A percentile compares a stretch with the other conserved stretches of the same genome.
Conservation (phyloP, 371 early-diverging fungal species). For the Mucor irregularis region DNA sequence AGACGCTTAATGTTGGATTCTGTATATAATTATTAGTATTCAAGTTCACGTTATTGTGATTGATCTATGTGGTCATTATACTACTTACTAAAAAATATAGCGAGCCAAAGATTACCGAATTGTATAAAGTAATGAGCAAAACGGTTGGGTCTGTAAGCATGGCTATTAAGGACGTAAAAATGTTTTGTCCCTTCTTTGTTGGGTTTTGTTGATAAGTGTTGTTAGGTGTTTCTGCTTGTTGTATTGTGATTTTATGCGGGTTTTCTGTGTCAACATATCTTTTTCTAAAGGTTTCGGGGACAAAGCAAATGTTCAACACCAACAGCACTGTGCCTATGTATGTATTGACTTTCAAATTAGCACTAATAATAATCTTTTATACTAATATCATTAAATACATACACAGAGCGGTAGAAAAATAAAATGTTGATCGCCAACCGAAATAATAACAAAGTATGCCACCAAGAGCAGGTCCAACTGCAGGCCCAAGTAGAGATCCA, state of each 20-base stretch:
- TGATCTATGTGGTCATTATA: neutral
- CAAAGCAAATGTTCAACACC: constrained; percentile 5
- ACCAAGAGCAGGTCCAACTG: constrained; percentile 60
- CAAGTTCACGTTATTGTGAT: neutral
- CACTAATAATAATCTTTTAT: neutral
- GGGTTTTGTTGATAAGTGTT: no score
- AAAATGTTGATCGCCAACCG: constrained; percentile 69
- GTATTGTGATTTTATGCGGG: neutral
- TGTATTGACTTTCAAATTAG: neutral
- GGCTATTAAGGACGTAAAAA: constrained; percentile 22
- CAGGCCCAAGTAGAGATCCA: constrained; percentile 47
- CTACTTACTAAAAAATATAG: constrained; percentile 28
- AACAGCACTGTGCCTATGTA: constrained; percentile 6
- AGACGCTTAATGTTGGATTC: constrained; percentile 44
- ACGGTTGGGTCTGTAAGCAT: constrained; percentile 31
- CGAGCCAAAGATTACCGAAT: constrained; percentile 30
- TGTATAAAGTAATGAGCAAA: constrained; percentile 25
- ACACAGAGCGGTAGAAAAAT: constrained; percentile 55
- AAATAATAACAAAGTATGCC: constrained; percentile 50
- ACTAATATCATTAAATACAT: neutral
- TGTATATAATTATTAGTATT: constrained; percentile 7
- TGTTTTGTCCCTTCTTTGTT: neutral
- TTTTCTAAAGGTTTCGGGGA: constrained; percentile 33
- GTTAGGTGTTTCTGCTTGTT: neutral
- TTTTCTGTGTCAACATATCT: no score